Evolutionary conservation across 2,329 filamentous ascomycete genomes (phyloP).

Genomic region (Fusarium subtropicale): DNA sequence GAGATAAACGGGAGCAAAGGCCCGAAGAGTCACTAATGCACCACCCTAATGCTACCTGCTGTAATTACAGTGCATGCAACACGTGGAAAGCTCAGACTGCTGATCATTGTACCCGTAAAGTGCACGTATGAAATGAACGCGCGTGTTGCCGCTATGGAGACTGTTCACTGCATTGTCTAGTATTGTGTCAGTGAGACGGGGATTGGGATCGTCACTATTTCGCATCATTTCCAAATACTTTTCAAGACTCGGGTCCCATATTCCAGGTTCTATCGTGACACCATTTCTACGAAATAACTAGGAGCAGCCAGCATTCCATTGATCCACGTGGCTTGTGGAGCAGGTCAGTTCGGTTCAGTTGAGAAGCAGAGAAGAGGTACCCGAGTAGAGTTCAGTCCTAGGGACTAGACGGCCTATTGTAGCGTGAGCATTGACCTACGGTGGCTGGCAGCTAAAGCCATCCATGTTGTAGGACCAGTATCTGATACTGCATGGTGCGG

Average conservation of each 20-base stretch:
- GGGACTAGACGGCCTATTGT: neutral
- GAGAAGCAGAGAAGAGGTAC: neutral
- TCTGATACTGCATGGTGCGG: slow-evolving; percentile 16
- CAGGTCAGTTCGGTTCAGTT: neutral
- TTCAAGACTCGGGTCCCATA: slow-evolving; percentile 17
- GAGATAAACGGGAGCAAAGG: slow-evolving; percentile 1
- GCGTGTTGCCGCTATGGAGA: neutral
- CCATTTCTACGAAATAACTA: neutral
- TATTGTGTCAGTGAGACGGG: neutral
- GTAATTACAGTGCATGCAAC: neutral
- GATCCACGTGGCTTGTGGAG: slow-evolving; percentile 49
- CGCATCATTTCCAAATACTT: slow-evolving; percentile 22
- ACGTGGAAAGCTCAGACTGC: slow-evolving; percentile 31
- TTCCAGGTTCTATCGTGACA: slow-evolving; percentile 20
- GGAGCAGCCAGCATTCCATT: slow-evolving; percentile 41
- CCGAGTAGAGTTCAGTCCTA: neutral
- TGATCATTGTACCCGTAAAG: slow-evolving; percentile 17
- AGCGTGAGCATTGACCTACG: neutral
- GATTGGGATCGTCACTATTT: slow-evolving; percentile 23
- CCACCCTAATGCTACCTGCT: neutral
- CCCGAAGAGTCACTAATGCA: slow-evolving; percentile 1
- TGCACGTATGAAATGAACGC: neutral
- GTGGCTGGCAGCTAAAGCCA: slow-evolving; percentile 31
- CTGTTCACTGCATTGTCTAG: neutral
- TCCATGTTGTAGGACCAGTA: slow-evolving; percentile 21